phyloP scores from a whole-genome alignment of 192 early-diverging fungal species.

The Martensiomyces pterosporus region DNA sequence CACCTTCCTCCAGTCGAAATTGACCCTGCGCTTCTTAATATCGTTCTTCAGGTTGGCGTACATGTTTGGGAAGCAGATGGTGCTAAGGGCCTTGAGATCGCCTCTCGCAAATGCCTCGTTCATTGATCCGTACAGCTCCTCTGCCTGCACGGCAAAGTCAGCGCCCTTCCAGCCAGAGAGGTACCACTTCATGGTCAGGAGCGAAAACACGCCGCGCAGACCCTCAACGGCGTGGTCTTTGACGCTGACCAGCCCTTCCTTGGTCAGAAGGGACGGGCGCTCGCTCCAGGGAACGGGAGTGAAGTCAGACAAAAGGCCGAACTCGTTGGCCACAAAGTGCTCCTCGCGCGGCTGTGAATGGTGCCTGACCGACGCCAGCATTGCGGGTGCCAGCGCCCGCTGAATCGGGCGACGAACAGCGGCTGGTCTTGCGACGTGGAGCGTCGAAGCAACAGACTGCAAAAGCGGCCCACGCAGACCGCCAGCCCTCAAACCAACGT shows the following conservation, averaged over 20 bases:
- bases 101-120: slow-evolving; percentile 66
- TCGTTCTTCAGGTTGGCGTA: slow-evolving; percentile 59
- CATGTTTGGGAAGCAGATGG: slow-evolving; percentile 60
- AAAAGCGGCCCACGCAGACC: slow-evolving; percentile 8
- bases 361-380: neutral
- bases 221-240: slow-evolving; percentile 2
- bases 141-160: slow-evolving; percentile 56
- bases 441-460: slow-evolving; percentile 3
- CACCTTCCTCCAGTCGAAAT: slow-evolving; percentile 61
- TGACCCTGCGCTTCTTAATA: slow-evolving; percentile 52
- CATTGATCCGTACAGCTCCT: slow-evolving; percentile 61
- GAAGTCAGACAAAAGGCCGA: slow-evolving; percentile 24
- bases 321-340: slow-evolving; percentile 30
- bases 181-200: slow-evolving; percentile 18
- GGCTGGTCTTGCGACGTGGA: neutral
- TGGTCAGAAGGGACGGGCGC: slow-evolving; percentile 13
- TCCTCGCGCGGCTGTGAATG: slow-evolving; percentile 19
- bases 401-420: slow-evolving; percentile 1
- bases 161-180: slow-evolving; percentile 49
- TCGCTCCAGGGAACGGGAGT: slow-evolving; percentile 11
- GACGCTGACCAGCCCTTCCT: slow-evolving; percentile 2
- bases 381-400: neutral
- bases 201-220: slow-evolving; percentile 11
- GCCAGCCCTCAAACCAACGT: slow-evolving; percentile 7
- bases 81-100: slow-evolving; percentile 52